Evolutionary conservation across 164 flowering plant species (phyloP).

Genomic region (Aristolochia contorta): DNA sequence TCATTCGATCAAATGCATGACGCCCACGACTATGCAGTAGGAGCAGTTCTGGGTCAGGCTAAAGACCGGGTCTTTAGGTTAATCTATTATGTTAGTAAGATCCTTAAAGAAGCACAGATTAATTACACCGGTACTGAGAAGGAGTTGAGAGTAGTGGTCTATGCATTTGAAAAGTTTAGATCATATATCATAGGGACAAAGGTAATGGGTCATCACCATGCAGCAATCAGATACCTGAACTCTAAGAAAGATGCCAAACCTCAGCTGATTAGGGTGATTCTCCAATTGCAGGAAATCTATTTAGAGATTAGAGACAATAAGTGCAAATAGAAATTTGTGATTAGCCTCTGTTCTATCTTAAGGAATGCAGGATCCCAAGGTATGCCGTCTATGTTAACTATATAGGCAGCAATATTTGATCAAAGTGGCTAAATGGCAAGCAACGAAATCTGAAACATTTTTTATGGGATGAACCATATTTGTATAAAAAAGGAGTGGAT

Average conservation of each 20-base stretch:
- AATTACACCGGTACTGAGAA: conserved; percentile 3
- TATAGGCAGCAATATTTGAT: too few relatives aligned
- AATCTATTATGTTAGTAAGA: conserved; percentile 5
- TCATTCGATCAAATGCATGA: conserved; percentile 13
- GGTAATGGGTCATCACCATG: background rate
- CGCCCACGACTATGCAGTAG: conserved; percentile 4
- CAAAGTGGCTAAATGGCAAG: too few relatives aligned
- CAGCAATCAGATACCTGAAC: background rate
- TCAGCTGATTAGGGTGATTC: background rate
- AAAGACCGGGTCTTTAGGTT: background rate
- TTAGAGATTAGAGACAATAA: background rate
- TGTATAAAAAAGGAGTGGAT: too few relatives aligned
- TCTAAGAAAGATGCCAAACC: background rate
- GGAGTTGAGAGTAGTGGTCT: background rate
- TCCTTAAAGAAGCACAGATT: background rate
- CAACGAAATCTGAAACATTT: too few relatives aligned
- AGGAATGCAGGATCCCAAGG: too few relatives aligned
- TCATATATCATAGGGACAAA: background rate
- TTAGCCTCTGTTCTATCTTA: too few relatives aligned
- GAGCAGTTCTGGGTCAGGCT: conserved; percentile 1
- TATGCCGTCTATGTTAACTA: too few relatives aligned
- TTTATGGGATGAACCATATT: too few relatives aligned
- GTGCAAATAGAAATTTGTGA: background rate
- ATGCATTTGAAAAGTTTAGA: background rate
- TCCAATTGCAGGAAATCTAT: background rate